Base-by-base conservation (phyloP, 2,329 filamentous ascomycete species). In the Sporothrix pseudoabietina region DNA sequence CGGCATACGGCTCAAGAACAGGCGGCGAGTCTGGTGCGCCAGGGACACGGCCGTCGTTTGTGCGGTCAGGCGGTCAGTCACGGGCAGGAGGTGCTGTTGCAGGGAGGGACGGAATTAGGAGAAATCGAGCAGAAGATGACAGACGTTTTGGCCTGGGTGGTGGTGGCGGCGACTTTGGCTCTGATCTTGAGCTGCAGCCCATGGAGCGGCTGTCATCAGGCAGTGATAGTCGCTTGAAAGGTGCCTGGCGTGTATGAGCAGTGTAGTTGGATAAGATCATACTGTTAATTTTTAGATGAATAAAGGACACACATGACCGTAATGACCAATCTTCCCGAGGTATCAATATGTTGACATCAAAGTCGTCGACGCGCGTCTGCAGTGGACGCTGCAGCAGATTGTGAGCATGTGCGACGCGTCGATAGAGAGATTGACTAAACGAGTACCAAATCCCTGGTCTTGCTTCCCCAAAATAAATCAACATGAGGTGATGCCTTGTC, bases 391-490 rank as follows among this genome's bases (percentile, higher is more conserved):
- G 10, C 44, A 49, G 12, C 44, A 49, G 44, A 14, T 49, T 10
- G 9, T 9, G 6, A 44, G 41, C 41, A 44, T 44, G 41, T 12
- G 9, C 41, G 9, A 9, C 41, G 41, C 41, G 35, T 5, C 35
- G 35, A 35, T 8, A 2, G 35, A 35, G 7, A 7, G 7, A 4
- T 10, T 3, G 2, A 9, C 22, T 71, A 71, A 9, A 61, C 69
- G 0, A 61, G 14, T 9, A 71, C 41, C 7, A 71, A 10, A 14
- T 71, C 39, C 19, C 19, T 61, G 9, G 32, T 6, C 26, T 71
- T 49, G 26, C 55, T 35, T 26, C 39, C 69, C 69, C 69, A 71
- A 35, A 71, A 71, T 22, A 70, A 35, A 35, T 70, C 68, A 2
- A 70, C 35, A 9, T 70, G 55, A 14, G 69, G 39, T 8, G 54